Conservation (phyloP, 495 filamentous ascomycete species). For the Parathielavia hyrcaniae region DNA sequence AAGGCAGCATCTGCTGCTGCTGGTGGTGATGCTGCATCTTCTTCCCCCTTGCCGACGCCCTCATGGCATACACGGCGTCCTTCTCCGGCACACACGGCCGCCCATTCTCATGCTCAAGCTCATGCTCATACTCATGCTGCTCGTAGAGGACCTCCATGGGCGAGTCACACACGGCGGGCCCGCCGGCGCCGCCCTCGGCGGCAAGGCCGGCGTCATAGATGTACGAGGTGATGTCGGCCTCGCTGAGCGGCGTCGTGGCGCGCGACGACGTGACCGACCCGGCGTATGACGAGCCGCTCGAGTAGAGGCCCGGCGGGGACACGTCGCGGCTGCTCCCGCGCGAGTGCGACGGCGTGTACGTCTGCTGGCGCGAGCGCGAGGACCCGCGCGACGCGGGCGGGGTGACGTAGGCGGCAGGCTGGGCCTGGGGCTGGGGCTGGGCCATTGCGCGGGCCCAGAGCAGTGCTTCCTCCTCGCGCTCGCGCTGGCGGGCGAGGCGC, state of each 20-base stretch:
- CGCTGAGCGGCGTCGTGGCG: conserved; percentile 41
- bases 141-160: conserved; percentile 31
- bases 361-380: conserved; percentile 25
- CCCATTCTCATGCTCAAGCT: too few species aligned
- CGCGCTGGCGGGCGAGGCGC: conserved; percentile 21
- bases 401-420: conserved; percentile 28
- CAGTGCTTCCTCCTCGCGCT: conserved; percentile 20
- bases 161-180: conserved; percentile 31
- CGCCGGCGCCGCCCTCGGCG: neutral
- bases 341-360: conserved; percentile 27
- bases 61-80: conserved; percentile 21
- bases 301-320: conserved; percentile 40
- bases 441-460: conserved; percentile 18
- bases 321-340: conserved; percentile 30
- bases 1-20: conserved; percentile 33
- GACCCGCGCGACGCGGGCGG: conserved; percentile 36
- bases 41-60: neutral
- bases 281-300: conserved; percentile 37
- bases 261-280: conserved; percentile 39
- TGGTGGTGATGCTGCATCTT: conserved; percentile 14
- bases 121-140: too few species aligned
- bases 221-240: conserved; percentile 32
- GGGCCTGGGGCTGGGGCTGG: neutral
- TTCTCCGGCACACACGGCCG: conserved; percentile 26
- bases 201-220: conserved; percentile 23